Evolutionary conservation across 2,329 filamentous ascomycete genomes (phyloP), one percentile per base, ranked within the genome.

Genomic region (Colletotrichum spinosum): DNA sequence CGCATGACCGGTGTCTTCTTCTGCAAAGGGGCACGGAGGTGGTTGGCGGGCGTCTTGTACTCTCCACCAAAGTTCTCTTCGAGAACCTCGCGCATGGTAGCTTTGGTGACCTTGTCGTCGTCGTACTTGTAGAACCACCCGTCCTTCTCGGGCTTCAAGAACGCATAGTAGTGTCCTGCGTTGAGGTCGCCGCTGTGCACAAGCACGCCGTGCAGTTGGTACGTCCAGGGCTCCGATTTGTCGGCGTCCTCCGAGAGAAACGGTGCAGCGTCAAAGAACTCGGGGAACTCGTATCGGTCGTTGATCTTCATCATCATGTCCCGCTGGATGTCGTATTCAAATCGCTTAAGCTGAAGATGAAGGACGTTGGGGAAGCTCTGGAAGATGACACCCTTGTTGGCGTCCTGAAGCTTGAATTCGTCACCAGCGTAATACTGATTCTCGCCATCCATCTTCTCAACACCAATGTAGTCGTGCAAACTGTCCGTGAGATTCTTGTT

Each of bases 231-330:
- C 75, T 98, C 94, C 1, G 93, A 96, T 75, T 84, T 92, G 76
- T 97, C 94, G 34, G 93, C 93, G 67, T 93, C 90, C 33, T 93
- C 90, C 11, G 93, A 91, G 17, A 99, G 87, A 75, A 96, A 99
- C 0, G 94, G 94, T 0, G 92, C 84, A 7, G 94, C 93, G 74
- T 97, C 92, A 72, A 94, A 93, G 61, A 87, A 81, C 66, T 97
- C 92, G 1, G 93, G 93, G 70, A 96, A 97, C 73, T 97, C 93
- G 80, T 96, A 95, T 62, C 93, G 89, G 72, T 97, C 93, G 73
- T 97, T 97, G 76, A 99, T 94, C 81, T 99, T 99, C 91, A 97
- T 97, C 92, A 98, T 97, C 69, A 93, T 94, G 75, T 98, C 95
- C 71, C 93, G 89, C 71, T 97, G 91, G 72, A 97, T 92, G 78